A percentile compares a stretch with the other conserved stretches of the same genome.
These are phyloP conservation scores for Coemansia sp. DNA, from an alignment of 192 early-diverging fungal genomes.

Conservation along the genomic window DNA sequence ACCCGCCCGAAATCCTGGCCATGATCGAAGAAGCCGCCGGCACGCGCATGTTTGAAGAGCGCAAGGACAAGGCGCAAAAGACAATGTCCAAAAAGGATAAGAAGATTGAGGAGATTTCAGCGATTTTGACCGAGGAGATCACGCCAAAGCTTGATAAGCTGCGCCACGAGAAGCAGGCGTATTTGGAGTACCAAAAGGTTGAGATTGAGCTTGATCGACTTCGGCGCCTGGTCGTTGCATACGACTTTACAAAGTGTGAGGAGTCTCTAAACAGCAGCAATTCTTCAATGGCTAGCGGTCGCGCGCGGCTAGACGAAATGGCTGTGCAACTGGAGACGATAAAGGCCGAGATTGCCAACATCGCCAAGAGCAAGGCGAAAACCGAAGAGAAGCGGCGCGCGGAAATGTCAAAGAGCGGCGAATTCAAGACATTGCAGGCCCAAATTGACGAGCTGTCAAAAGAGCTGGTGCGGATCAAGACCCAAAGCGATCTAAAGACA, in stretches of 20 bases:
- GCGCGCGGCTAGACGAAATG: constrained; percentile 38
- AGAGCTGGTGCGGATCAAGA: constrained; percentile 77
- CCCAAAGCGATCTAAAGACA: constrained; percentile 81
- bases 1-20: constrained; percentile 88
- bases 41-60: constrained; percentile 98
- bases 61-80: constrained; percentile 91
- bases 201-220: constrained; percentile 86
- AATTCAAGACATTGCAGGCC: constrained; percentile 69
- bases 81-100: constrained; percentile 95
- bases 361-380: constrained; percentile 60
- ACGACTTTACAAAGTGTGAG: constrained; percentile 76
- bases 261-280: constrained; percentile 56
- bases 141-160: constrained; percentile 89
- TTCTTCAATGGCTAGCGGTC: constrained; percentile 28
- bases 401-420: constrained; percentile 62
- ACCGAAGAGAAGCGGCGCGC: constrained; percentile 50
- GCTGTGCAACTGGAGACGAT: constrained; percentile 53
- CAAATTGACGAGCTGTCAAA: constrained; percentile 74
- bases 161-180: constrained; percentile 79
- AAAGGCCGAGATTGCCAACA: constrained; percentile 63
- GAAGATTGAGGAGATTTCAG: constrained; percentile 88
- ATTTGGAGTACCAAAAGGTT: constrained; percentile 91
- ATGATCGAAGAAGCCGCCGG: constrained; percentile 99
- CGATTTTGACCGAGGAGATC: constrained; percentile 84
- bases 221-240: constrained; percentile 76